Evolutionary conservation across 768 basidiomycete genomes (phyloP).

Genomic region (Antrodiella citrinella): DNA sequence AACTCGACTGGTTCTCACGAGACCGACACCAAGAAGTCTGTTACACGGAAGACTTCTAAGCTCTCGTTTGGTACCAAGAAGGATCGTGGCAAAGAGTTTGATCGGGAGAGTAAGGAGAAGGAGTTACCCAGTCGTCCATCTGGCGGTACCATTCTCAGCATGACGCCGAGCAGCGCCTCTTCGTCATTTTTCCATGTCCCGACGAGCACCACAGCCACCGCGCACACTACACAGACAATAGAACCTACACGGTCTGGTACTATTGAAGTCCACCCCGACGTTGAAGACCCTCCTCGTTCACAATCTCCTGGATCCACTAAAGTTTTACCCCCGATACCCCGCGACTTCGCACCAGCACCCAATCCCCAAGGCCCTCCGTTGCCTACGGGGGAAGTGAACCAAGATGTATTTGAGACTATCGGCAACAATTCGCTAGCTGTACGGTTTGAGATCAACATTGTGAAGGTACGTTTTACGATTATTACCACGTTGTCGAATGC

Average conservation of each 20-base stretch:
- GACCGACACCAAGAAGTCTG: constrained; percentile 40
- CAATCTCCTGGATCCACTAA: constrained; percentile 53
- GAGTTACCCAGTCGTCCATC: constrained; percentile 38
- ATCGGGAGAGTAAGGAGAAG: constrained; percentile 40
- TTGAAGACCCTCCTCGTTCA: constrained; percentile 27
- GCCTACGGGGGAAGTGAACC: constrained; percentile 60
- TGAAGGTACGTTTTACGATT: constrained; percentile 94
- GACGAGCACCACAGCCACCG: constrained; percentile 22
- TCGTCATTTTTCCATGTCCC: constrained; percentile 84
- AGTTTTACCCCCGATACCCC: constrained; percentile 73
- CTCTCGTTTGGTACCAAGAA: constrained; percentile 63
- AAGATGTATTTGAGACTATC: constrained; percentile 64
- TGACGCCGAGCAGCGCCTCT: constrained; percentile 69
- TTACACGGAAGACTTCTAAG: constrained; percentile 72
- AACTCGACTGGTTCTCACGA: constrained; percentile 46
- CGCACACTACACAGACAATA: constrained; percentile 31
- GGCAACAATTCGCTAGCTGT: constrained; percentile 78
- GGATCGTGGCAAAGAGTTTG: constrained; percentile 33
- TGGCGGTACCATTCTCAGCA: constrained; percentile 40
- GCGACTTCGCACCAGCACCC: constrained; percentile 44
- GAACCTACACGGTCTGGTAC: constrained; percentile 26
- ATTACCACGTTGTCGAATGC: constrained; percentile 5
- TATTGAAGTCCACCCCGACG: constrained; percentile 7
- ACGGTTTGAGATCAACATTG: constrained; percentile 93
- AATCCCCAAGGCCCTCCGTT: constrained; percentile 35